Evolutionary conservation across 2,329 filamentous ascomycete species (phyloP).

Genomic region (Calonectria montana): DNA sequence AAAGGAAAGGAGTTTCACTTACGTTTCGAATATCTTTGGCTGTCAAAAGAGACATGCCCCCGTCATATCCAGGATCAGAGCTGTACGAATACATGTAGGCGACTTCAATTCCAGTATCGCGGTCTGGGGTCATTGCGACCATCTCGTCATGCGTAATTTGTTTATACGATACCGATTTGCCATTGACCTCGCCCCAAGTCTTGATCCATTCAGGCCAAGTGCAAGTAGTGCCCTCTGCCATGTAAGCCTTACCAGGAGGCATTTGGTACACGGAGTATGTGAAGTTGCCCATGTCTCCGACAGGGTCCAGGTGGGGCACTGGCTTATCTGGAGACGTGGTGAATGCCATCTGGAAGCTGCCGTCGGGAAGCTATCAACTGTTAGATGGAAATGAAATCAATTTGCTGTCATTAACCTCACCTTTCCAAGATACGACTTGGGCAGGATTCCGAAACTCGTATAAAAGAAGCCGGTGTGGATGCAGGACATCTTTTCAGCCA

Average conservation of each 20-base stretch:
- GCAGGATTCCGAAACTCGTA: slow-evolving; percentile 59
- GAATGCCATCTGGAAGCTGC: slow-evolving; percentile 60
- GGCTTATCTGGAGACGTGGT: slow-evolving; percentile 51
- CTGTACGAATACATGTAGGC: slow-evolving; percentile 60
- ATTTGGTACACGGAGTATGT: slow-evolving; percentile 61
- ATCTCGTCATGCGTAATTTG: slow-evolving; percentile 55
- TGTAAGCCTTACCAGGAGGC: slow-evolving; percentile 60
- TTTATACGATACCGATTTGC: slow-evolving; percentile 49
- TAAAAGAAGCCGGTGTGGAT: slow-evolving; percentile 63
- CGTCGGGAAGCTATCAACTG: slow-evolving; percentile 49
- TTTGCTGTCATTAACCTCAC: slow-evolving; percentile 40
- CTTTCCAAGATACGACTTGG: slow-evolving; percentile 58
- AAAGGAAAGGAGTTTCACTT: slow-evolving; percentile 26
- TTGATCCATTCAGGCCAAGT: slow-evolving; percentile 59
- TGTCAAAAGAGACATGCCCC: slow-evolving; percentile 55
- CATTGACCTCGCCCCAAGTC: slow-evolving; percentile 54
- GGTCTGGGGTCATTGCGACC: slow-evolving; percentile 50
- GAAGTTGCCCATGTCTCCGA: slow-evolving; percentile 60
- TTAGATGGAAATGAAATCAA: neutral
- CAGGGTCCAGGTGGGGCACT: slow-evolving; percentile 59
- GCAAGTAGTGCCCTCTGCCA: slow-evolving; percentile 59
- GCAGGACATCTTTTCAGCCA: slow-evolving; percentile 63
- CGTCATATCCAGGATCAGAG: slow-evolving; percentile 61
- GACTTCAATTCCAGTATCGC: slow-evolving; percentile 56
- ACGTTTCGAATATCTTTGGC: slow-evolving; percentile 58